Percentiles rank a stretch among this genome's conserved stretches.
phyloP scores from a whole-genome alignment of 2,329 filamentous ascomycete genomes.

The Microsporum ferrugineum region DNA sequence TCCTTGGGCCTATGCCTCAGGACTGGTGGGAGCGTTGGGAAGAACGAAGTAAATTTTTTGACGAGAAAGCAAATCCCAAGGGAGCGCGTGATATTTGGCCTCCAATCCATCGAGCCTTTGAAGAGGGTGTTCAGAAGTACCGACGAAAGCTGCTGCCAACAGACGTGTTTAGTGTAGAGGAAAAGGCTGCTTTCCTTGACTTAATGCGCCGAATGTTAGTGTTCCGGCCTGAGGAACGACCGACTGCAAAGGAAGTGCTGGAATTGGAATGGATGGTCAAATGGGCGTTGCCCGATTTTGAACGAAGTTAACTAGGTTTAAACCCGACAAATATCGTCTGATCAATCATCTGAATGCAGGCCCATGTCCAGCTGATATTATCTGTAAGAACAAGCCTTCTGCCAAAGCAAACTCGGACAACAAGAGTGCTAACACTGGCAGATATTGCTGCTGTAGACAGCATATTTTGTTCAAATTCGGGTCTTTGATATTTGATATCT shows the following conservation, averaged over 20 bases:
- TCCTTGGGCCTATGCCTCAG: conserved; percentile 14
- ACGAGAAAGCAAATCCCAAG: conserved; percentile 10
- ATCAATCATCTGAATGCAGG: too few species aligned
- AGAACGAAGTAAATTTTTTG: conserved; percentile 12
- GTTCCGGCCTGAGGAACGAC: conserved; percentile 9
- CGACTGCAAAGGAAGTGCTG: conserved; percentile 9
- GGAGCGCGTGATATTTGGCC: conserved; percentile 14
- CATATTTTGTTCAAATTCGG: neutral
- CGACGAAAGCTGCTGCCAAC: conserved; percentile 9
- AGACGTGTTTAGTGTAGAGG: conserved; percentile 11
- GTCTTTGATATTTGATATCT: neutral
- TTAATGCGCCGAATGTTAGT: conserved; percentile 12
- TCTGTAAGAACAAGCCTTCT: too few species aligned
- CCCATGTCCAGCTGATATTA: too few species aligned
- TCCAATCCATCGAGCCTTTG: conserved; percentile 14
- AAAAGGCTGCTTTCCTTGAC: conserved; percentile 8
- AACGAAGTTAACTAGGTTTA: neutral
- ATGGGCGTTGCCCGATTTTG: conserved; percentile 11
- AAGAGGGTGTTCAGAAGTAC: conserved; percentile 13
- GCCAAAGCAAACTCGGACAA: too few species aligned
- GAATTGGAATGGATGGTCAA: conserved; percentile 14
- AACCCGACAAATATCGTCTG: too few species aligned
- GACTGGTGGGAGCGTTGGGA: conserved; percentile 17
- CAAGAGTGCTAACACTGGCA: too few species aligned
- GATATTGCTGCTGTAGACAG: neutral